Evolutionary conservation across 805 yeast genomes (phyloP).

Genomic region (Ogataea populi-albae): DNA sequence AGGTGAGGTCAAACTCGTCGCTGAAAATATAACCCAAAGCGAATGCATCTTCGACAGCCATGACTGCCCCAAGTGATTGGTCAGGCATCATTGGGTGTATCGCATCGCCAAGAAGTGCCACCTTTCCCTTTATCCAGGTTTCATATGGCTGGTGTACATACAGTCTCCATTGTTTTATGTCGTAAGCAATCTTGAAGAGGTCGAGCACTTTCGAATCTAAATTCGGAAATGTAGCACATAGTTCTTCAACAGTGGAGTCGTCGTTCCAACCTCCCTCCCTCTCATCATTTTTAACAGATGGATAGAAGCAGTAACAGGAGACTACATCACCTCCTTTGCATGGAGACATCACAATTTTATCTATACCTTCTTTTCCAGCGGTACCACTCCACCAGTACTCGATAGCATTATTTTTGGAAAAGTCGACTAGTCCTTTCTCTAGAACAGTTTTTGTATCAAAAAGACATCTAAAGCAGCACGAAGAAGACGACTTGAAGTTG

Average conservation of each 20-base stretch:
- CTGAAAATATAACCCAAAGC: slow-evolving; percentile 30
- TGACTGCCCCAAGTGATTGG: slow-evolving; percentile 21
- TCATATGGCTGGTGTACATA: slow-evolving; percentile 27
- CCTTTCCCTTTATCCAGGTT: slow-evolving; percentile 27
- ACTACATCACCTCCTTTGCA: slow-evolving; percentile 25
- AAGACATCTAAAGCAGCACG: slow-evolving; percentile 27
- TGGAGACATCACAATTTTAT: slow-evolving; percentile 28
- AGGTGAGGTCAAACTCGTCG: slow-evolving; percentile 24
- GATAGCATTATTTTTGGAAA: slow-evolving; percentile 26
- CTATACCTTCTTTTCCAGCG: slow-evolving; percentile 21
- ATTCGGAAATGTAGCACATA: slow-evolving; percentile 20
- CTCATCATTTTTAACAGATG: slow-evolving; percentile 19
- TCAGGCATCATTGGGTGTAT: slow-evolving; percentile 34
- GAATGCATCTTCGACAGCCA: slow-evolving; percentile 21
- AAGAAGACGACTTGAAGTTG: slow-evolving; percentile 17
- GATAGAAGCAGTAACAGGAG: slow-evolving; percentile 29
- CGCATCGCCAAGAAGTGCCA: slow-evolving; percentile 35
- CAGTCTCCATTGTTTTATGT: slow-evolving; percentile 30
- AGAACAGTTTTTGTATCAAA: slow-evolving; percentile 22
- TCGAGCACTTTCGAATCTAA: slow-evolving; percentile 23
- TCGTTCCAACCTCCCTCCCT: slow-evolving; percentile 26
- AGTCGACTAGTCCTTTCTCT: slow-evolving; percentile 21
- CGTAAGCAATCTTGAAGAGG: slow-evolving; percentile 26
- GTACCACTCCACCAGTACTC: slow-evolving; percentile 27
- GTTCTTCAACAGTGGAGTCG: slow-evolving; percentile 20